Percentiles rank a stretch among this genome's conserved stretches.
Conservation (phyloP, 2,329 filamentous ascomycete species). For the Fusarium multiceps region DNA sequence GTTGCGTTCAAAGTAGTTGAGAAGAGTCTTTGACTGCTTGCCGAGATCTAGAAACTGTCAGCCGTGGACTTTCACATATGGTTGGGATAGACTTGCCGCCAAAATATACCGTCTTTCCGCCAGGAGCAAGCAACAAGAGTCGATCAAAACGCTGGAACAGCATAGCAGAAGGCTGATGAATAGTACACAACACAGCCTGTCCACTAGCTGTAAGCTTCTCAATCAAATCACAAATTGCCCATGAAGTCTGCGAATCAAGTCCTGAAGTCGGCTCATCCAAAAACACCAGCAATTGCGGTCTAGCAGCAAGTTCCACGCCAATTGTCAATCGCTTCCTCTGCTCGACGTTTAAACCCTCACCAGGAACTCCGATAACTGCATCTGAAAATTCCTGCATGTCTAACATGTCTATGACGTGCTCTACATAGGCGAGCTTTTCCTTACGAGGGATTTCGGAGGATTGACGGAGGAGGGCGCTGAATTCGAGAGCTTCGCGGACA, state of each 20-base stretch:
- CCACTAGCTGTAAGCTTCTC: conserved; percentile 68
- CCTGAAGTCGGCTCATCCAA: conserved; percentile 83
- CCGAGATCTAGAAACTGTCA: conserved; percentile 36
- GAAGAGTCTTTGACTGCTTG: conserved; percentile 60
- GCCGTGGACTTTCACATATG: accelerated
- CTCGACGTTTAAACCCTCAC: conserved; percentile 63
- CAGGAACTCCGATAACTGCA: conserved; percentile 64
- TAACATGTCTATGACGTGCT: conserved; percentile 47
- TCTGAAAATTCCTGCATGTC: conserved; percentile 73
- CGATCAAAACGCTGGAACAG: conserved; percentile 64
- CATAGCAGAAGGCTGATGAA: conserved; percentile 60
- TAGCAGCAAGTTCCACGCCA: conserved; percentile 79
- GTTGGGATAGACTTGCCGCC: conserved; percentile 55
- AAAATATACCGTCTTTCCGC: conserved; percentile 70
- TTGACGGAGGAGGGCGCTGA: conserved; percentile 75
- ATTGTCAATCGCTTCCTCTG: conserved; percentile 73
- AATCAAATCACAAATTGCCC: conserved; percentile 77
- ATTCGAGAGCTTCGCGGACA: conserved; percentile 62
- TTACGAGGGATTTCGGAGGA: conserved; percentile 63
- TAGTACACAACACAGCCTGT: conserved; percentile 59
- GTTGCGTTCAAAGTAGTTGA: conserved; percentile 69
- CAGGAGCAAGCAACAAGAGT: conserved; percentile 65
- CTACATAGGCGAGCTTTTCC: conserved; percentile 47
- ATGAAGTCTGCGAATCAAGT: conserved; percentile 79
- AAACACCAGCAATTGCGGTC: conserved; percentile 78